Base-by-base conservation (phyloP, 176 grass and related monocot genomes). In the Zoysia pacifica region DNA sequence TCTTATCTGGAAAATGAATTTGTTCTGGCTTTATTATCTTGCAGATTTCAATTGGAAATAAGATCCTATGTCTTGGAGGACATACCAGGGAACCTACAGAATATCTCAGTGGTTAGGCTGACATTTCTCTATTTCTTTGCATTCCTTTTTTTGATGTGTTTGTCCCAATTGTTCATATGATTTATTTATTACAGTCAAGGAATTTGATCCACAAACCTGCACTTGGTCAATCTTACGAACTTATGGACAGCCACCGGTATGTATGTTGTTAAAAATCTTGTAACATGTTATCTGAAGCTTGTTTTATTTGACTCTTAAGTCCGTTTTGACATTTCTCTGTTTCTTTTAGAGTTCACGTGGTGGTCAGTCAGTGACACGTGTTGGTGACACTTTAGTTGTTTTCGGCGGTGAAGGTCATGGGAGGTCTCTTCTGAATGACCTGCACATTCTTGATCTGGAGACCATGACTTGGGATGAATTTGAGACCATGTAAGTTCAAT, bases 381-480 rank as follows among this genome's bases (percentile, higher is more conserved):
- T 99, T 85, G 92, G 90, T 6, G 79, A 88, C 37, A 99, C 92
- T 47, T 75, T 99, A 65, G 90, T 95, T 7, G 86, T 95, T 48
- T 99, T 99, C 88, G 96, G 96, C 36, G 92, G 92, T 82, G 96
- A 93, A 99, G 96, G 90, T 88, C 59, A 69, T 51, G 93, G 91
- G 68, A 93, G 96, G 78, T 87, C 90, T 76, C 92, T 99, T 86
- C 69, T 99, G 51, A 95, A 95, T 93, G 96, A 99, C 68, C 67
- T 99, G 72, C 86, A 99, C 69, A 82, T 99, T 87, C 90, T 99
- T 74, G 96, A 99, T 90, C 77, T 99, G 4, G 96, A 99, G 80
- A 93, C 90, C 75, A 95, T 95, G 96, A 99, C 92, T 70, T 99
- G 96, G 96, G 96, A 99, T 73, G 96, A 99, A 83, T 84, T 93